Conservation (phyloP, 371 early-diverging fungal species). For the Mucor velutinosus region DNA sequence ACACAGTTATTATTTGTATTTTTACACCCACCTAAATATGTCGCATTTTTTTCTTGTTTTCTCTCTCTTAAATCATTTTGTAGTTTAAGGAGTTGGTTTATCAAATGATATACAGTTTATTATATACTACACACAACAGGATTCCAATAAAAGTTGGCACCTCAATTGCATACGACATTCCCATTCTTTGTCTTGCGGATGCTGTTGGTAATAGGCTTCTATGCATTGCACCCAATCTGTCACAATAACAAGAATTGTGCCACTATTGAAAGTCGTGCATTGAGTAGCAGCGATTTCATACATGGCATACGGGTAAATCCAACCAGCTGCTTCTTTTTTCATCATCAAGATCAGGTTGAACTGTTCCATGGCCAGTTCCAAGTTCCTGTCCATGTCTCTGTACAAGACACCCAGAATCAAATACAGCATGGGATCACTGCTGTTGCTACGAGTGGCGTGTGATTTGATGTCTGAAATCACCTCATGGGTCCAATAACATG, state of each 20-base stretch:
- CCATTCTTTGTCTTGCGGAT: slow-evolving; percentile 23
- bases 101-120: neutral
- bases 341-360: slow-evolving; percentile 3
- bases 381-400: slow-evolving; percentile 9
- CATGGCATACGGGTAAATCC: slow-evolving; percentile 29
- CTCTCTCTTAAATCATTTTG: neutral
- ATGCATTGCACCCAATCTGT: slow-evolving; percentile 15
- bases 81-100: neutral
- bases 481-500: slow-evolving; percentile 2
- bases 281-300: slow-evolving; percentile 29
- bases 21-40: neutral
- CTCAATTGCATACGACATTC: slow-evolving; percentile 26
- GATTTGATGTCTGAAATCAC: neutral
- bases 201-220: slow-evolving; percentile 15
- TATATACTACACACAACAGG: neutral
- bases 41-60: neutral
- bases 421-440: neutral
- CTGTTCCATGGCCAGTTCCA: slow-evolving; percentile 12
- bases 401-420: slow-evolving; percentile 20
- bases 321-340: neutral
- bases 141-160: slow-evolving; percentile 30
- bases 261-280: neutral
- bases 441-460: neutral
- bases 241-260: neutral
- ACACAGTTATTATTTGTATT: neutral